These are phyloP conservation scores for Neurospora sp. DNA, from an alignment of 495 filamentous ascomycete species.

Conservation along the genomic window DNA sequence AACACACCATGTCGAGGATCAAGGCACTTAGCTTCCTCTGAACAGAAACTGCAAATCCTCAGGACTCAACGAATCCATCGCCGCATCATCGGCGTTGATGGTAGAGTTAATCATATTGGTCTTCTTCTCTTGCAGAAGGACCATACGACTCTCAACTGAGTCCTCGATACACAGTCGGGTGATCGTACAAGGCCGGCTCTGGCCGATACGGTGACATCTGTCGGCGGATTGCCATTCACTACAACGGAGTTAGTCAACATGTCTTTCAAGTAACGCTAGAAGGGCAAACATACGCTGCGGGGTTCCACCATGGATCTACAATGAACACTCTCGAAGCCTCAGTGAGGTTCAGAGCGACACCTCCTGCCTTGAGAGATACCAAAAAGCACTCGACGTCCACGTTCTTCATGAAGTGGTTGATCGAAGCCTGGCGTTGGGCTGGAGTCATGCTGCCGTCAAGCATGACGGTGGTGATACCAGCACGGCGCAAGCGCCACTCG, in stretches of 20 bases:
- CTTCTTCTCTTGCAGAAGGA: constrained; percentile 94
- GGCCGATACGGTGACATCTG: constrained; percentile 93
- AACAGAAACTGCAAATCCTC: constrained; percentile 95
- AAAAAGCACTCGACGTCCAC: constrained; percentile 87
- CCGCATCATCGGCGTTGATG: constrained; percentile 79
- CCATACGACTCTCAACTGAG: constrained; percentile 88
- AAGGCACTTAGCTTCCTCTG: constrained; percentile 39
- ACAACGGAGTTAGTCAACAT: background rate
- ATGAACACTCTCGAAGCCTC: constrained; percentile 93
- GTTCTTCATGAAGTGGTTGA: constrained; percentile 89
- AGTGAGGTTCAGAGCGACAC: constrained; percentile 88
- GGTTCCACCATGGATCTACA: constrained; percentile 98
- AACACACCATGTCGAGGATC: background rate
- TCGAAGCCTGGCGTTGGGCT: constrained; percentile 79
- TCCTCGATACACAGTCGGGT: constrained; percentile 92
- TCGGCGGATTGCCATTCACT: constrained; percentile 93
- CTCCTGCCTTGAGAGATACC: constrained; percentile 89
- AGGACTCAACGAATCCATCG: constrained; percentile 79
- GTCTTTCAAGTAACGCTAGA: background rate
- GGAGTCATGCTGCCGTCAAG: constrained; percentile 94
- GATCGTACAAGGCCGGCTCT: constrained; percentile 86
- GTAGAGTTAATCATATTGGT: constrained; percentile 91
- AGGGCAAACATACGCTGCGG: constrained; percentile 49
- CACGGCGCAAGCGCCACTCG: constrained; percentile 89
- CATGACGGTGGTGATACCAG: constrained; percentile 96